phyloP scores from a whole-genome alignment of 345 rosid genomes.

The Pseudoturritis turrita region DNA sequence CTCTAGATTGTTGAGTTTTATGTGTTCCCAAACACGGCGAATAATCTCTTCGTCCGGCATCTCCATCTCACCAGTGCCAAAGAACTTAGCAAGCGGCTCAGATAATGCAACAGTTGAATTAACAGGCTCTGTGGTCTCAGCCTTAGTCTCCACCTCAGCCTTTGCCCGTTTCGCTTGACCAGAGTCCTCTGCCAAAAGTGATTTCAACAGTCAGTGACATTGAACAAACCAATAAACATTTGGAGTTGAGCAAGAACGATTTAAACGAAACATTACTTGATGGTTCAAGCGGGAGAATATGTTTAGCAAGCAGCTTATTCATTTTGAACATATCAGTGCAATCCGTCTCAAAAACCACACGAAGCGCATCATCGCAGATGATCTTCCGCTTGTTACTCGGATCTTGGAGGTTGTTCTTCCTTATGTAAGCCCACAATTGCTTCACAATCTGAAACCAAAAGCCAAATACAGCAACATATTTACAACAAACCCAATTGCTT shows the following conservation, averaged over 20 bases:
- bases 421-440: slow-evolving; percentile 95
- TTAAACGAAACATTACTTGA: slow-evolving; percentile 42
- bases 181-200: slow-evolving; percentile 57
- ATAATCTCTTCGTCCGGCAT: slow-evolving; percentile 57
- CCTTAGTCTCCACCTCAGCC: slow-evolving; percentile 51
- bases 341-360: slow-evolving; percentile 88
- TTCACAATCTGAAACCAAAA: slow-evolving; percentile 66
- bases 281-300: slow-evolving; percentile 82
- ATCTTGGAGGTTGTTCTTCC: slow-evolving; percentile 96
- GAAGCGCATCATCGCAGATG: slow-evolving; percentile 88
- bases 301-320: slow-evolving; percentile 93
- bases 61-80: slow-evolving; percentile 60
- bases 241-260: neutral
- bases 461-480: neutral
- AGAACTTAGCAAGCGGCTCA: slow-evolving; percentile 76
- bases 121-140: slow-evolving; percentile 42
- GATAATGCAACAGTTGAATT: slow-evolving; percentile 49
- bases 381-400: slow-evolving; percentile 98
- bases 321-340: slow-evolving; percentile 99
- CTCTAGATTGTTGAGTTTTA: slow-evolving; percentile 70
- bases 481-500: neutral
- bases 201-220: slow-evolving; percentile 6
- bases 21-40: slow-evolving; percentile 71
- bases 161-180: slow-evolving; percentile 69
- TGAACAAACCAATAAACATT: slow-evolving; percentile 7